Evolutionary conservation across 805 yeast genomes (phyloP).

Genomic region (Wickerhamiella dianesei): DNA sequence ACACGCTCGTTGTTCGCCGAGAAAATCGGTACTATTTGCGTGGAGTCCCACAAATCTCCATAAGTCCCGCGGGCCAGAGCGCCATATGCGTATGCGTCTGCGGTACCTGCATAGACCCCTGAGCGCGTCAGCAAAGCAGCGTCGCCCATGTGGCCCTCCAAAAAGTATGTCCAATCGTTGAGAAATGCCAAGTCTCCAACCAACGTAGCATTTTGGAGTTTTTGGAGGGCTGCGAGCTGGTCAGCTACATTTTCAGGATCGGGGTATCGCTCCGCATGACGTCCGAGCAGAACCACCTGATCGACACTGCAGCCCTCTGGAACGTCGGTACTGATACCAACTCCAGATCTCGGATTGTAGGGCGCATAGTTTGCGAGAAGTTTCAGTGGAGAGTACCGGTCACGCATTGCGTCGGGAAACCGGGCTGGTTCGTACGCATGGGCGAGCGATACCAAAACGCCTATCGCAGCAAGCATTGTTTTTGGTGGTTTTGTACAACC

Average conservation of each 20-base stretch:
- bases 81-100: slow-evolving; percentile 33
- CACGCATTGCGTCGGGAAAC: slow-evolving; percentile 20
- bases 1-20: slow-evolving; percentile 17
- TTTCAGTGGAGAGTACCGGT: slow-evolving; percentile 33
- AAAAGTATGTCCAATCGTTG: slow-evolving; percentile 17
- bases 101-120: slow-evolving; percentile 34
- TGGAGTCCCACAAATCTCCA: slow-evolving; percentile 27
- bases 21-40: slow-evolving; percentile 31
- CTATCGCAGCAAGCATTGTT: too few relatives aligned
- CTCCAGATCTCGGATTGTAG: slow-evolving; percentile 33
- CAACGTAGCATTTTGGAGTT: slow-evolving; percentile 2
- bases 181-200: slow-evolving; percentile 6
- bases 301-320: slow-evolving; percentile 34
- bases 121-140: slow-evolving; percentile 32
- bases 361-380: slow-evolving; percentile 39
- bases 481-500: too few relatives aligned
- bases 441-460: too few relatives aligned
- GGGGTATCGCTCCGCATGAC: slow-evolving; percentile 43
- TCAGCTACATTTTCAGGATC: slow-evolving; percentile 11
- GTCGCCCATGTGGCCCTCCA: slow-evolving; percentile 23
- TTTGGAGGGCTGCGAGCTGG: slow-evolving; percentile 20
- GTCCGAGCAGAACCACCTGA: slow-evolving; percentile 35
- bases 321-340: slow-evolving; percentile 33
- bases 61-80: slow-evolving; percentile 32
- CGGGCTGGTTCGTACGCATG: not conserved